Evolutionary conservation across 257 asterid genomes (phyloP).

Genomic region (Apocynum venetum): DNA sequence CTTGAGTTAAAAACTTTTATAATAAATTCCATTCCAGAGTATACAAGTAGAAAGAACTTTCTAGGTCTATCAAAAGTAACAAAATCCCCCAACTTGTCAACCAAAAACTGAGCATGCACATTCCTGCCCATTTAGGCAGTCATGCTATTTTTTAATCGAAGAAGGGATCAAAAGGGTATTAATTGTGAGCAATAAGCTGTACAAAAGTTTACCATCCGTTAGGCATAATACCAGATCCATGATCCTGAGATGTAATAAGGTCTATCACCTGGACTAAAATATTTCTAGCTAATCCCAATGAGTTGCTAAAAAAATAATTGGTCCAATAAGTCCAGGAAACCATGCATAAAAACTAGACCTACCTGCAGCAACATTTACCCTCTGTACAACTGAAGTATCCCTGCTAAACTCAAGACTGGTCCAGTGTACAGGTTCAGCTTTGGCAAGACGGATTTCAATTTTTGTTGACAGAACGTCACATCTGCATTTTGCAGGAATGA

Average conservation of each 20-base stretch:
- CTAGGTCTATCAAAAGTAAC: not conserved
- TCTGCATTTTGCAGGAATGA: conserved; percentile 71
- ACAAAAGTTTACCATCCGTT: no score
- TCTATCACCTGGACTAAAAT: no score
- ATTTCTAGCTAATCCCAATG: no score
- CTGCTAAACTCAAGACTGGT: conserved; percentile 63
- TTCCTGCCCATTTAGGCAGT: not conserved
- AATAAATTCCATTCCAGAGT: not conserved
- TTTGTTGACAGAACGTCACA: conserved; percentile 73
- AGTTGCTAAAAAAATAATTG: no score
- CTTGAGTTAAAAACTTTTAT: not conserved
- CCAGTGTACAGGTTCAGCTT: conserved; percentile 77
- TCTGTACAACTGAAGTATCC: conserved; percentile 39
- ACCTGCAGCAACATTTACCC: conserved; percentile 53
- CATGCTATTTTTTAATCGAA: no score
- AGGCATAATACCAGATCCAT: no score
- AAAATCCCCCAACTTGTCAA: not conserved
- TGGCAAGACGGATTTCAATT: conserved; percentile 87
- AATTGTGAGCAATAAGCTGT: no score
- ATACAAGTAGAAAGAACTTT: not conserved
- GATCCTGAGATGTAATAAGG: no score
- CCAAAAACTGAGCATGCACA: not conserved
- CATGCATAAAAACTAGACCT: not conserved
- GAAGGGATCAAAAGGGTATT: no score
- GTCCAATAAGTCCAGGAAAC: not conserved